Base-by-base conservation (phyloP, 495 filamentous ascomycete species). In the Acidiella bohemica region DNA sequence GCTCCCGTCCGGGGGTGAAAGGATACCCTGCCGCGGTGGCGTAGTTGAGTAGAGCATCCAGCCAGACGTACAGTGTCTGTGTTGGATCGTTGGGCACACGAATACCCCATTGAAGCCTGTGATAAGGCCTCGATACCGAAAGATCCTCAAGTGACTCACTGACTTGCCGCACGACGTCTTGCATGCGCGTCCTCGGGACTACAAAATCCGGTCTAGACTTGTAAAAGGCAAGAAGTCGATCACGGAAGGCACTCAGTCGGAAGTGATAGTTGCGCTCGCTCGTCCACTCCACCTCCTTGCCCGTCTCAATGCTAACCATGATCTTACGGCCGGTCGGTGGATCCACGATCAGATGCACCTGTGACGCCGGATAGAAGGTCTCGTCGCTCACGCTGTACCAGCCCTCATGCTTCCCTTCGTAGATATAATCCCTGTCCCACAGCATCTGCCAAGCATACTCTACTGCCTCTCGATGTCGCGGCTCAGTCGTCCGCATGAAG, bases 381-480 rank as follows among this genome's bases (percentile, higher is more conserved):
- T 97, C 90, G 56, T 97, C 90, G 59, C 81, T 80, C 35, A 97
- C 81, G 36, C 79, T 90, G 56, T 97, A 97, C 90, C 90, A 97
- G 6, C 90, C 90, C 51, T 81, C 75, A 54, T 96, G 92, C 52
- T 83, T 87, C 6, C 71, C 68, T 27, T 73, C 70, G 60, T 96
- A 97, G 39, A 96, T 85, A 49, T 80, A 75, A 5, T 79, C 86
- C 32, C 72, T 66, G 34, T 85, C 76, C 48, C 70, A 59, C 30
- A 97, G 64, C 59, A 84, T 20, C 65, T 74, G 70, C 88, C 90
- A 97, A 48, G 93, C 84, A 59, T 93, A 80, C 51, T 88, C 76
- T 23, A 97, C 90, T 5, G 86, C 83, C 22, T 85, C 77, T 41
- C 72, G 67, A 58, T 97, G 90, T 32, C 78, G 75, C 19, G 65